A percentile compares a stretch with the other conserved stretches of the same genome.
Evolutionary conservation across 768 basidiomycete species (phyloP).

Genomic region (Trametes villosa): DNA sequence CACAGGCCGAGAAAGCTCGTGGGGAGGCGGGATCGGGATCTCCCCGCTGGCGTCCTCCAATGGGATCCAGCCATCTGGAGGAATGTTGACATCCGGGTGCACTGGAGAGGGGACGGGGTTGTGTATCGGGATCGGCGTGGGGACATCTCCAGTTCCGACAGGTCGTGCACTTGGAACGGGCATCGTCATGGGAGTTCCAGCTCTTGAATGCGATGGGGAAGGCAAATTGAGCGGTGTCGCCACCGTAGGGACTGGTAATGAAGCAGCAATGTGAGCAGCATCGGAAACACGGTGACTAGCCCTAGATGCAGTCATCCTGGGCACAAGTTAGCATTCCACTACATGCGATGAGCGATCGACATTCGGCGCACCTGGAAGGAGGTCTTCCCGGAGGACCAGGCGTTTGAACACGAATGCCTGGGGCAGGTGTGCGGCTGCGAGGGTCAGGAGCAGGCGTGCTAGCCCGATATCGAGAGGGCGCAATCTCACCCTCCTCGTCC

Average conservation of each 20-base stretch:
- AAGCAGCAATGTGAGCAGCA: slow-evolving; percentile 23
- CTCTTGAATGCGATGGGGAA: slow-evolving; percentile 28
- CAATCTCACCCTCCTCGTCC: slow-evolving; percentile 22
- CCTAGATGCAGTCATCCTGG: slow-evolving; percentile 11
- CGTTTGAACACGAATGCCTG: neutral
- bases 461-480: slow-evolving; percentile 10
- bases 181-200: slow-evolving; percentile 42
- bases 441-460: slow-evolving; percentile 17
- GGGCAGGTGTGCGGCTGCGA: slow-evolving; percentile 12
- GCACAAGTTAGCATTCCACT: neutral
- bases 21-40: slow-evolving; percentile 59
- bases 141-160: slow-evolving; percentile 5
- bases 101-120: slow-evolving; percentile 45
- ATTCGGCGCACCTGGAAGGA: slow-evolving; percentile 19
- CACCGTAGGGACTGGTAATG: slow-evolving; percentile 29
- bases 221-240: slow-evolving; percentile 27
- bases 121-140: slow-evolving; percentile 37
- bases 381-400: slow-evolving; percentile 6
- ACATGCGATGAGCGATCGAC: neutral
- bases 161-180: slow-evolving; percentile 30
- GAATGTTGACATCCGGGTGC: slow-evolving; percentile 45
- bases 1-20: slow-evolving; percentile 46
- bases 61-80: slow-evolving; percentile 69
- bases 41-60: slow-evolving; percentile 47
- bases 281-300: slow-evolving; percentile 21